Evolutionary conservation across 768 basidiomycete species (phyloP), one percentile per base, ranked within the genome.

Genomic region (Panaeolus cyanescens): DNA sequence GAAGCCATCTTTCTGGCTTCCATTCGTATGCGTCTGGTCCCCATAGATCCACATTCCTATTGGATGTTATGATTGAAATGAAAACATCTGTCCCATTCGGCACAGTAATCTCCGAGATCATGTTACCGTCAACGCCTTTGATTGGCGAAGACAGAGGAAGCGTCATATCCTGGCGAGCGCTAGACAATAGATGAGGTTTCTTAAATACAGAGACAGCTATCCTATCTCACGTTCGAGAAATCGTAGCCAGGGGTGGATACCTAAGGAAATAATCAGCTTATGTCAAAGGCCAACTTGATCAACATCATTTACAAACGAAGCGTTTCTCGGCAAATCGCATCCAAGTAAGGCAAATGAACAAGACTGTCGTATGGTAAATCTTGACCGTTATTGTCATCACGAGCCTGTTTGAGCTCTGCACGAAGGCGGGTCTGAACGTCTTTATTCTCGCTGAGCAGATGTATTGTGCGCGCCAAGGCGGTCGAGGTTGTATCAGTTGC

Each of bases 1-100:
- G 64, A 0, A 82, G 69, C 83, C 82, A 84, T n/a, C 83, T 71
- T 61, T 83, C 80, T 0, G 82, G 83, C 62, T 80, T 81, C 80
- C 80, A 83, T 56, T 82, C 77, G 12, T 65, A 57, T 3, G 78
- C 75, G 58, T 84, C 81, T 17, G 67, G 64, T 8, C 82, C 83
- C 81, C 81, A 83, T 6, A 82, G 61, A 0, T 68, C 71, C 19
- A 70, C 70, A 64, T 78, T 76, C 8, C 74, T 66, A 63, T 83
- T 83, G 20, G 73, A 64, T 32, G 65, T 67, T 15, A 74, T 32
- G 31, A 80, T 71, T 1, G 77, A 77, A 20, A 80, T 65, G 33
- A 75, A 57, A 19, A 83, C 55, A n/a, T 68, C 67, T 2, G 81
- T 81, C 55, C 72, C 69, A 12, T 71, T 75, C 0, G 79, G 78